These are phyloP conservation scores for Saraca asoca DNA, from an alignment of 331 rosid species.

Conservation along the genomic window DNA sequence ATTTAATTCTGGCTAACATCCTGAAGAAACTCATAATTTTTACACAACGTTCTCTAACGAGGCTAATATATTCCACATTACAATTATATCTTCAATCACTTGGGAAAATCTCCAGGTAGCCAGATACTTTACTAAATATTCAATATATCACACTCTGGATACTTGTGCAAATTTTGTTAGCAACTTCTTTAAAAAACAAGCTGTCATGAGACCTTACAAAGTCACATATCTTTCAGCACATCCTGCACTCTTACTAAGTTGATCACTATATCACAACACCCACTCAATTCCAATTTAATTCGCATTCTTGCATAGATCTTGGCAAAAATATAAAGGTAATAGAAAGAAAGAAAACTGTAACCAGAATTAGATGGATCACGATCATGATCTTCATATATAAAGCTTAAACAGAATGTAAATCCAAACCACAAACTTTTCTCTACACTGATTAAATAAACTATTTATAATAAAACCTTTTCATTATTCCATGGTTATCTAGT, in stretches of 20 bases:
- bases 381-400: too few relatives aligned
- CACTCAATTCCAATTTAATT: slow-evolving; percentile 8
- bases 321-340: slow-evolving; percentile 2
- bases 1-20: background rate
- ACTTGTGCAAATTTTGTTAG: background rate
- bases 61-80: background rate
- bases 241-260: too few relatives aligned
- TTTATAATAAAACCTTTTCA: background rate
- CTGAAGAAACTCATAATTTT: background rate
- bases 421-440: too few relatives aligned
- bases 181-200: background rate
- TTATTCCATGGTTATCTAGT: background rate
- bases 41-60: background rate
- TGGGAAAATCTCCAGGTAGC: background rate
- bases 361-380: background rate
- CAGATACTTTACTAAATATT: background rate
- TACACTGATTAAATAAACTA: too few relatives aligned
- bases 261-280: background rate
- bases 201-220: too few relatives aligned
- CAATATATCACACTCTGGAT: background rate
- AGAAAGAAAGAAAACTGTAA: slow-evolving; percentile 16
- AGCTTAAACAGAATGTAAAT: too few relatives aligned
- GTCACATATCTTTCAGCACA: too few relatives aligned
- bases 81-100: background rate
- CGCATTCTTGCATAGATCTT: too few relatives aligned